These are phyloP conservation scores for Coniochaeta pulveracea DNA, from an alignment of 2,329 filamentous ascomycete species.

Conservation along the genomic window DNA sequence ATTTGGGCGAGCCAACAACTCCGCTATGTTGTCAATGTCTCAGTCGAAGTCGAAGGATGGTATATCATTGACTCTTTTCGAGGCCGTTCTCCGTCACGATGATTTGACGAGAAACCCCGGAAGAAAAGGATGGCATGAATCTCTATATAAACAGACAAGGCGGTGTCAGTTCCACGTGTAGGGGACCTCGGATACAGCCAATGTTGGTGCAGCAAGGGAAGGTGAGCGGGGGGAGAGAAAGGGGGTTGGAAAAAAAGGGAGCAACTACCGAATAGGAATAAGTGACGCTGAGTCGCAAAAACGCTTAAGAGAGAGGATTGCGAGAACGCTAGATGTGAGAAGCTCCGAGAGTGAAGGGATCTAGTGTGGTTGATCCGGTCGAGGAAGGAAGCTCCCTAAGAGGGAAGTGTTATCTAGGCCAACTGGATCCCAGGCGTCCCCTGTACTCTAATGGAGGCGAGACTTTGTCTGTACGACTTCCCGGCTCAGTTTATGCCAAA, in stretches of 20 bases:
- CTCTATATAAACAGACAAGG: too few relatives aligned
- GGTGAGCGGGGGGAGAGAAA: slow-evolving; percentile 6
- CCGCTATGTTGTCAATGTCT: neutral
- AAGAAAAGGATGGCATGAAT: neutral
- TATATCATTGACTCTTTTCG: slow-evolving; percentile 3
- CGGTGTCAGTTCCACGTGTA: neutral
- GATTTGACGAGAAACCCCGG: slow-evolving; percentile 1
- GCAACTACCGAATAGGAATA: slow-evolving; percentile 8
- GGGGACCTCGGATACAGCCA: neutral
- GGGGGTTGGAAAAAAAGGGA: slow-evolving; percentile 3
- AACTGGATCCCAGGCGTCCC: too few relatives aligned
- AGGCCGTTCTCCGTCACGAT: too few relatives aligned
- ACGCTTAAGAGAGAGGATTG: slow-evolving; percentile 1
- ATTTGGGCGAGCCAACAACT: neutral
- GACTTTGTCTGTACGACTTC: too few relatives aligned
- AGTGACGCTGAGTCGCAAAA: slow-evolving; percentile 3
- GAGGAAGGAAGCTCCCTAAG: too few relatives aligned
- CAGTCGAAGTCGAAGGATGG: neutral
- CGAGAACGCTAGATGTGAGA: too few relatives aligned
- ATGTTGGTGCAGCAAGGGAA: slow-evolving; percentile 5
- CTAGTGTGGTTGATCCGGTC: too few relatives aligned
- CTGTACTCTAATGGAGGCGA: too few relatives aligned
- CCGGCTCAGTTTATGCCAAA: too few relatives aligned
- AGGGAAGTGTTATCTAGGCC: too few relatives aligned
- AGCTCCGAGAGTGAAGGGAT: neutral